phyloP scores from a whole-genome alignment of 2,329 filamentous ascomycete genomes.

The Botrytis cinerea region DNA sequence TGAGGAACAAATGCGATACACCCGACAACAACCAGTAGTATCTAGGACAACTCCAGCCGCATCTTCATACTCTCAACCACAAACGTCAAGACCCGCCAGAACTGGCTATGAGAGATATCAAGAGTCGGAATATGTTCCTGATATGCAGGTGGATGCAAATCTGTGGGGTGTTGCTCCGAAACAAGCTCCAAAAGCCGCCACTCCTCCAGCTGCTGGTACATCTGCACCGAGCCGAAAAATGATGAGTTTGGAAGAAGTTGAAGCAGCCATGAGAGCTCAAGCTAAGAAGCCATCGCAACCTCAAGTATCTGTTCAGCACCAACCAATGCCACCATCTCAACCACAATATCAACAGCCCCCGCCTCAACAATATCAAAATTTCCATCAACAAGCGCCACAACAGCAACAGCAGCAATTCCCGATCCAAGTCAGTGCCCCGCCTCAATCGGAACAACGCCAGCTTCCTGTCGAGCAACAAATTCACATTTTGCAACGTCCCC shows the following conservation, averaged over 20 bases:
- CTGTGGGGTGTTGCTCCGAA: conserved; percentile 83
- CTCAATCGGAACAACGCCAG: conserved; percentile 33
- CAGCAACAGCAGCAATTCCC: conserved; percentile 39
- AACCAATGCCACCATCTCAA: conserved; percentile 27
- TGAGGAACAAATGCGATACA: conserved; percentile 86
- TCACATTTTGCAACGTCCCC: conserved; percentile 39
- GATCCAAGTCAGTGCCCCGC: conserved; percentile 33
- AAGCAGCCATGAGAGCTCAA: conserved; percentile 83
- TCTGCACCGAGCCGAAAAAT: conserved; percentile 64
- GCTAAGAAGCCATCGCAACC: conserved; percentile 52
- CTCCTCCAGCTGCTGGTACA: conserved; percentile 37
- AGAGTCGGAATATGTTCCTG: conserved; percentile 79
- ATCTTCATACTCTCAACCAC: conserved; percentile 43
- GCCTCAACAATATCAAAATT: conserved; percentile 35
- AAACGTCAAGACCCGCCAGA: conserved; percentile 62
- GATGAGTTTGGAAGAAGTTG: conserved; percentile 95
- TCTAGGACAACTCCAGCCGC: conserved; percentile 49
- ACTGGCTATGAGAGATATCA: conserved; percentile 92
- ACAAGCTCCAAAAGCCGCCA: conserved; percentile 29
- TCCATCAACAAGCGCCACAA: conserved; percentile 32
- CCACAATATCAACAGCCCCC: conserved; percentile 30
- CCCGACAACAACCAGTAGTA: conserved; percentile 66
- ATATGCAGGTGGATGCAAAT: conserved; percentile 88
- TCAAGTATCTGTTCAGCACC: conserved; percentile 34
- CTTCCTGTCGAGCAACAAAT: conserved; percentile 32